phyloP scores from a whole-genome alignment of 2,329 filamentous ascomycete species.

The Stagonosporopsis vannaccii region DNA sequence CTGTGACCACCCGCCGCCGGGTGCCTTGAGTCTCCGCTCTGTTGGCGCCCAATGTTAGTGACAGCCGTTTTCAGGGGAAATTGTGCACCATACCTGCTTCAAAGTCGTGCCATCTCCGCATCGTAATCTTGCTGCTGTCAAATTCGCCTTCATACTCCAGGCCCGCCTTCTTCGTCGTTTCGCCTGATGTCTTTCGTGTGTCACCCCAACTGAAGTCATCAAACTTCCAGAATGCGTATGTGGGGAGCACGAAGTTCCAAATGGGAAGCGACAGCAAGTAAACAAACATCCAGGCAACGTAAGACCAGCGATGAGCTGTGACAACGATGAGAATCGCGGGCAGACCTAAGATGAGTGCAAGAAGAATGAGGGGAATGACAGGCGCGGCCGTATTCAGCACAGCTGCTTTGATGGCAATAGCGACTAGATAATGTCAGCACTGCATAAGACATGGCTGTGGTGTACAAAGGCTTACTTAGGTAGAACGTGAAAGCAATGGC shows the following conservation, averaged over 20 bases:
- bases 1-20: constrained; percentile 47
- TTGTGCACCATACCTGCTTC: constrained; percentile 68
- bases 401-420: constrained; percentile 81
- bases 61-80: constrained; percentile 23
- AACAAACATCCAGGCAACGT: constrained; percentile 96
- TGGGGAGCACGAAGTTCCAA: constrained; percentile 96
- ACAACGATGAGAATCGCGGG: constrained; percentile 90
- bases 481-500: constrained; percentile 98
- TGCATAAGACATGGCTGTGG: not conserved
- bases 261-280: constrained; percentile 92
- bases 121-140: constrained; percentile 97
- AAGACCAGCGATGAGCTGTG: constrained; percentile 90
- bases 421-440: constrained; percentile 63
- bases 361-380: constrained; percentile 86
- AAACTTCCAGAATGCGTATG: constrained; percentile 99
- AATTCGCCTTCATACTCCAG: constrained; percentile 94
- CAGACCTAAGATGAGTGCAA: constrained; percentile 90
- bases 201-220: constrained; percentile 99
- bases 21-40: constrained; percentile 54
- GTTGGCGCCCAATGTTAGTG: constrained; percentile 38
- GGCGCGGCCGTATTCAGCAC: constrained; percentile 66
- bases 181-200: constrained; percentile 91
- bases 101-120: constrained; percentile 97
- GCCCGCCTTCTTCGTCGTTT: constrained; percentile 85
- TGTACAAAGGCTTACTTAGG: constrained; percentile 71